Evolutionary conservation across 2,329 filamentous ascomycete species (phyloP).

Genomic region (Neurospora sp.): DNA sequence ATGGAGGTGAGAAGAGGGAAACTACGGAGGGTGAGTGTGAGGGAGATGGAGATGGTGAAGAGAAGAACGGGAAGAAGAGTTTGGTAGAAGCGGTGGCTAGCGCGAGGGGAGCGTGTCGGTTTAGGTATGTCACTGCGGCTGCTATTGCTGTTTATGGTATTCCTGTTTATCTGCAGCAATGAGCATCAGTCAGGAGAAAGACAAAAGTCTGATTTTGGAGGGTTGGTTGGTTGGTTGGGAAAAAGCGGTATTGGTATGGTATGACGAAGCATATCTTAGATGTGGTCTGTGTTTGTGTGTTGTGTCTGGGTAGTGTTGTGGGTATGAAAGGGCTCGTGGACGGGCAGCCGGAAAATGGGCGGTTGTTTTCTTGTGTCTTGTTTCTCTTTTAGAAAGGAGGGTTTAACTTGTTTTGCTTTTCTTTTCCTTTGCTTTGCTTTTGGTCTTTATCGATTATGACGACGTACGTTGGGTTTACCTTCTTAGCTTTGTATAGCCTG

Average conservation of each 20-base stretch:
- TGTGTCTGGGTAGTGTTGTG: background rate
- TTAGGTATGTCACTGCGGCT: constrained; percentile 87
- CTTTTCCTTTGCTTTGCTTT: background rate
- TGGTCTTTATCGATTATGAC: background rate
- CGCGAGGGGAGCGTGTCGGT: constrained; percentile 69
- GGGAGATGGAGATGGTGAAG: constrained; percentile 5
- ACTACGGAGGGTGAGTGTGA: background rate
- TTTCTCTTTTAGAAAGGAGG: background rate
- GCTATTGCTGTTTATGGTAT: constrained; percentile 93
- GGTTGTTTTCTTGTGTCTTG: background rate
- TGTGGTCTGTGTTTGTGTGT: background rate
- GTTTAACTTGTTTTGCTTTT: background rate
- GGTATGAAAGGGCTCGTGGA: background rate
- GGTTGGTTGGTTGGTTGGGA: background rate
- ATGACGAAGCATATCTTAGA: background rate
- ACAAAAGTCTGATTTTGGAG: background rate
- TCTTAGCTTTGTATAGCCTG: background rate
- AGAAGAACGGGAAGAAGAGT: constrained; percentile 20
- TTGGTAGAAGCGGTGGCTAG: constrained; percentile 74
- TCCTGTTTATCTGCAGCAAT: constrained; percentile 64
- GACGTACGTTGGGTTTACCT: background rate
- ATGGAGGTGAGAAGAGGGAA: constrained; percentile 4
- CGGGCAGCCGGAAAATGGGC: background rate
- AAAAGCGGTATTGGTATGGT: background rate
- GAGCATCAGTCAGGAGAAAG: background rate